Conservation (phyloP, 2,329 filamentous ascomycete genomes). For the Colletotrichum limetticola region DNA sequence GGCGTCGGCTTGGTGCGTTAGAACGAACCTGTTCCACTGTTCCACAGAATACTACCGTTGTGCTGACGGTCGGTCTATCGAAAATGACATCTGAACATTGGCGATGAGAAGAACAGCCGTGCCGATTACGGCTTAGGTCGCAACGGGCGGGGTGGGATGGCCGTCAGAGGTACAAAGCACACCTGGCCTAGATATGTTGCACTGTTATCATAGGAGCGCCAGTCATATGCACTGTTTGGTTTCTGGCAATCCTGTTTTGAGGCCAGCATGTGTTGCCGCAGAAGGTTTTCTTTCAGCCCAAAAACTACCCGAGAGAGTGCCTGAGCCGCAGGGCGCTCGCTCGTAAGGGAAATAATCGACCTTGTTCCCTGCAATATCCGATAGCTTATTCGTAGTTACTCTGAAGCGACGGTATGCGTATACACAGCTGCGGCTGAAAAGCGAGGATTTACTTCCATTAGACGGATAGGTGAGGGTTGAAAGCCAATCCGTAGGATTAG, state of each 20-base stretch:
- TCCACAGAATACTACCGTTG: constrained; percentile 8
- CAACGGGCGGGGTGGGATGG: background rate
- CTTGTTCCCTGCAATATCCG: background rate
- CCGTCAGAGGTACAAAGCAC: background rate
- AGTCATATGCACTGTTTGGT: background rate
- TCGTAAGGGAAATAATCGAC: background rate
- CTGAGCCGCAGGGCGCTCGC: background rate
- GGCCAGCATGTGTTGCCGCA: background rate
- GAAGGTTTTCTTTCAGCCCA: background rate
- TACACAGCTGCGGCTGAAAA: background rate
- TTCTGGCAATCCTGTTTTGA: background rate
- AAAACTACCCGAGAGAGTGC: background rate
- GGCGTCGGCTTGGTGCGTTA: background rate
- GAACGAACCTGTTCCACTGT: background rate
- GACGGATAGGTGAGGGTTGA: background rate
- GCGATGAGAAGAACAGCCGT: background rate
- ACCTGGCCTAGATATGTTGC: background rate
- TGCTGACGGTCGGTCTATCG: background rate
- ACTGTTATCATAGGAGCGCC: constrained; percentile 5
- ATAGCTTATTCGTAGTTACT: background rate
- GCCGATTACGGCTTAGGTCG: constrained; percentile 8
- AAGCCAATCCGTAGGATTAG: constrained; percentile 14
- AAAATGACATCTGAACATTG: constrained; percentile 18
- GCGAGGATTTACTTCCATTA: constrained; percentile 1
- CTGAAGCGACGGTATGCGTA: background rate